phyloP scores from a whole-genome alignment of 2,329 filamentous ascomycete genomes.

The Talaromyces sp. region DNA sequence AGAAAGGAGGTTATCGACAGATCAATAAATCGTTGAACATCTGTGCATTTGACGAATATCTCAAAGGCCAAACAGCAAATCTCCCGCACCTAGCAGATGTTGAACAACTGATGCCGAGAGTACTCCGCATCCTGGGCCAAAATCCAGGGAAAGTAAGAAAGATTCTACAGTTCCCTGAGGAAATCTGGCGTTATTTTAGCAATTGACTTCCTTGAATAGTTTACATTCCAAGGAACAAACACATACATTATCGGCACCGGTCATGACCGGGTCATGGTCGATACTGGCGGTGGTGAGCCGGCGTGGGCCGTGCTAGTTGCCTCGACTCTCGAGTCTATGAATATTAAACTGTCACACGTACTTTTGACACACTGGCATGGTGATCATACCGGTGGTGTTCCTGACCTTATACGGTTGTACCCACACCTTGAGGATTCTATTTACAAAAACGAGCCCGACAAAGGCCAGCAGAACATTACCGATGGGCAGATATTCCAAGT shows the following conservation, averaged over 20 bases:
- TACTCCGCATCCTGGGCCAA: conserved; percentile 42
- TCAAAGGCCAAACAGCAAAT: conserved; percentile 32
- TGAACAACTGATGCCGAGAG: conserved; percentile 38
- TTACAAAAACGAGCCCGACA: conserved; percentile 34
- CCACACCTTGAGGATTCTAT: conserved; percentile 23
- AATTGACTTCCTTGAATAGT: conserved; percentile 16
- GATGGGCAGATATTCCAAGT: conserved; percentile 36
- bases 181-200: neutral
- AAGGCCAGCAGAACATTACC: conserved; percentile 28
- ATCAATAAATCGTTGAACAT: conserved; percentile 47
- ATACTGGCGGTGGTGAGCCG: conserved; percentile 31
- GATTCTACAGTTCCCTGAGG: no score
- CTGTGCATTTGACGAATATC: conserved; percentile 47
- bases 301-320: conserved; percentile 33
- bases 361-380: conserved; percentile 44
- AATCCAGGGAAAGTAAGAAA: conserved; percentile 39
- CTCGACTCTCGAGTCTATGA: conserved; percentile 22
- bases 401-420: conserved; percentile 32
- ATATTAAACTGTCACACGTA: conserved; percentile 38
- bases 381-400: conserved; percentile 41
- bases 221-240: conserved; percentile 39
- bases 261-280: conserved; percentile 28
- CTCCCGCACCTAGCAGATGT: conserved; percentile 38
- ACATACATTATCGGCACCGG: conserved; percentile 39
- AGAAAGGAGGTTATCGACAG: conserved; percentile 22